A percentile compares a stretch with the other conserved stretches of the same genome.
These are phyloP conservation scores for Termitomyces sp. DNA, from an alignment of 768 basidiomycete species.

Conservation along the genomic window DNA sequence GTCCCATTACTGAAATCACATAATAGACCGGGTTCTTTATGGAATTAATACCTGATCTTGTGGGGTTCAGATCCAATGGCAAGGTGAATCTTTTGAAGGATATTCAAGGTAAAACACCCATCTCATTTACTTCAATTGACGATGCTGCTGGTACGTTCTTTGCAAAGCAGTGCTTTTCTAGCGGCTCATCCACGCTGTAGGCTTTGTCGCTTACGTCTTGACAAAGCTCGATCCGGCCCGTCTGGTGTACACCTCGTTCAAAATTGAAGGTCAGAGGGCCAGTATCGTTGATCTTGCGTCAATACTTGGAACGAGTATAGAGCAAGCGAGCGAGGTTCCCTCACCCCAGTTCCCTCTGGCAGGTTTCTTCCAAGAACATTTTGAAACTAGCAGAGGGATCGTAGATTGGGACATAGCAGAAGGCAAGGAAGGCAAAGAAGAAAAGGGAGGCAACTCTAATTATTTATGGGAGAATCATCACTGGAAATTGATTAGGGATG, in stretches of 20 bases:
- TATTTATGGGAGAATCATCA: slow-evolving; percentile 4
- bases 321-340: slow-evolving; percentile 7
- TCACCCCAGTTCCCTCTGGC: slow-evolving; percentile 1
- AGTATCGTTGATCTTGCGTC: slow-evolving; percentile 18
- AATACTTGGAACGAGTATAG: slow-evolving; percentile 8
- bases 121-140: slow-evolving; percentile 7
- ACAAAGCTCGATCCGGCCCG: slow-evolving; percentile 19
- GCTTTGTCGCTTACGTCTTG: slow-evolving; percentile 7
- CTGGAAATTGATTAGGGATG: slow-evolving; percentile 5
- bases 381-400: slow-evolving; percentile 3
- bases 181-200: not conserved
- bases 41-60: slow-evolving; percentile 7
- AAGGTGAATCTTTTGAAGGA: slow-evolving; percentile 6
- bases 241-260: slow-evolving; percentile 24
- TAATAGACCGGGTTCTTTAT: slow-evolving; percentile 2
- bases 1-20: not conserved
- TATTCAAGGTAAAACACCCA: slow-evolving; percentile 1
- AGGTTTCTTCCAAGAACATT: slow-evolving; percentile 3
- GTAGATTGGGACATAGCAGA: slow-evolving; percentile 1
- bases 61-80: slow-evolving; percentile 2
- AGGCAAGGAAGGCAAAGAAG: slow-evolving; percentile 2
- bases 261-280: slow-evolving; percentile 27
- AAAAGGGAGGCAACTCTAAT: slow-evolving; percentile 7
- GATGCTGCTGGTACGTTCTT: slow-evolving; percentile 4
- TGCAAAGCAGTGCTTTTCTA: not conserved